Percentiles rank a stretch among this genome's conserved stretches.
Conservation (phyloP, 176 grass and related monocot genomes). For the Thinopyrum elongatum region DNA sequence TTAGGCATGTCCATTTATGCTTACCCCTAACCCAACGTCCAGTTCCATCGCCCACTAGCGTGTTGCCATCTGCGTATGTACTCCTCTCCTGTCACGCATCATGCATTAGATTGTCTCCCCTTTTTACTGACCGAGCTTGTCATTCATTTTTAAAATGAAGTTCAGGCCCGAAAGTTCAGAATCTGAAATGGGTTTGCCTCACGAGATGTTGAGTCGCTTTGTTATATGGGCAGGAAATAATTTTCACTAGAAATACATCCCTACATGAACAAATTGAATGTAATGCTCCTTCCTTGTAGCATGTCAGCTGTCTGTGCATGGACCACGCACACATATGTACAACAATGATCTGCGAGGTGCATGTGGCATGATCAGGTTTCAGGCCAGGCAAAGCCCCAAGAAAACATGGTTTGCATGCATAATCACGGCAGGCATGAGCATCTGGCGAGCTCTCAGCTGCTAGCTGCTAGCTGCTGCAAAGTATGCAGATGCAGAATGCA, state of each 20-base stretch:
- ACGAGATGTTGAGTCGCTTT: too few relatives aligned
- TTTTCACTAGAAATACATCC: background rate
- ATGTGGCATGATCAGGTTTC: constrained; percentile 25
- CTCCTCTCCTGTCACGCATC: constrained; percentile 28
- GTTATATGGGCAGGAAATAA: background rate
- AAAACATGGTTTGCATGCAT: constrained; percentile 24
- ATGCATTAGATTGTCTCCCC: background rate
- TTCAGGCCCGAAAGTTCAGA: background rate
- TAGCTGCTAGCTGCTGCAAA: constrained; percentile 29
- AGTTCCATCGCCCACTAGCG: constrained; percentile 26
- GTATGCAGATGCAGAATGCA: constrained; percentile 25
- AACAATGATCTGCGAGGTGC: constrained; percentile 30
- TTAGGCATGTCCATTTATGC: constrained; percentile 65
- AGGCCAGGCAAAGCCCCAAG: constrained; percentile 33
- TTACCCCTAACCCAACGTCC: constrained; percentile 26
- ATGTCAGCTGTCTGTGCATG: constrained; percentile 21
- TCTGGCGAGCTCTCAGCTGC: constrained; percentile 26
- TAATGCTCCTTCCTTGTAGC: constrained; percentile 34
- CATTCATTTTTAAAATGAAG: background rate
- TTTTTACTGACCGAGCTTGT: background rate
- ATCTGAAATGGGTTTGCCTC: constrained; percentile 9
- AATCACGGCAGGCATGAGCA: constrained; percentile 24
- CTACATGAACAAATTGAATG: constrained; percentile 27
- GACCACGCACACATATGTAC: constrained; percentile 31
- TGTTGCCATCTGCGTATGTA: constrained; percentile 27